Evolutionary conservation across 352 stramenopile genomes (phyloP), one percentile per base, ranked within the genome.

Genomic region (Lagenidium giganteum): DNA sequence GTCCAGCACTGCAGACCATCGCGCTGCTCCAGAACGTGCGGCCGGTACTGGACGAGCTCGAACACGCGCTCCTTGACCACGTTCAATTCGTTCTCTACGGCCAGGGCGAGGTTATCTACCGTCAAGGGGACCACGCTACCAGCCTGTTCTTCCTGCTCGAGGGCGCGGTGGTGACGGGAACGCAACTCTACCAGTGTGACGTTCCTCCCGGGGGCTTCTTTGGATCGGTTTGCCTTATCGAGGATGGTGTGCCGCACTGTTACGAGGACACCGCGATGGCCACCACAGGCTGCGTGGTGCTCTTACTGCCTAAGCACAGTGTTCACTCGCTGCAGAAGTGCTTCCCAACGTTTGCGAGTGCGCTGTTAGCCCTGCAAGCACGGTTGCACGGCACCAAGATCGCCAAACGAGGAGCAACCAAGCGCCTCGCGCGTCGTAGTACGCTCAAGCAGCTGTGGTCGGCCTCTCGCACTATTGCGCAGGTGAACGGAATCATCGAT

Each of bases 41-140:
- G 1, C 9, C 9, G 13, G 40, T 47, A 16, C 25, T 38, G 1
- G 27, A 48, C 8, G 25, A 28, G 4, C 40, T 54, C 24, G 47
- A 54, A n/a, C 24, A 13, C 2, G 14, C 40, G 8, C 21, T 54
- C 24, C 25, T 54, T 4, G 47, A 54, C 40, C 47, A 54, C 25
- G 16, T 48, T 13, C 21, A 30, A n/a, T 46, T 54, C 18, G n/a
- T 46, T 26, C 30, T 48, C 14, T 48, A 27, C 23, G 41, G 41
- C 27, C 41, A 48, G 28, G 30, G 17, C 30, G 41, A 48, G 23
- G 21, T 48, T 8, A 38, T 48, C 14, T 48, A 48, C 18, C 45
- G 45, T 2, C 24, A 25, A 5, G 45, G 45, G 0, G 45, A 52
- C 30, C 36, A 32, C 14, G 28, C 28, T 14, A 32, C 9, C 14